Base-by-base conservation (phyloP, 805 yeast species). In the Starmerella sp. region DNA sequence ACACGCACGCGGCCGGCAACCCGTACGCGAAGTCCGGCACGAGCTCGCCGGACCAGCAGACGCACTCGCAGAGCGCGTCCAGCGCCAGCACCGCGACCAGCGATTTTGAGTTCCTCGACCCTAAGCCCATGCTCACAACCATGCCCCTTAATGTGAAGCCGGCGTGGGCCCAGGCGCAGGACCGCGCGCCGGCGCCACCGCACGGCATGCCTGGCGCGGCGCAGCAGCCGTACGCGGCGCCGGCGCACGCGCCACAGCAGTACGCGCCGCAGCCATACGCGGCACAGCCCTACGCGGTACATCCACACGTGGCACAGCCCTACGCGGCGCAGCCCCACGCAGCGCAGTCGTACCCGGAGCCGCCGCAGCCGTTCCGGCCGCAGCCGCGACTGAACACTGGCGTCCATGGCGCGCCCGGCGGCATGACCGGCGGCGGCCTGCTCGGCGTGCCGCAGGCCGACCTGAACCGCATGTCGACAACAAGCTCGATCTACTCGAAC, bases 401-500 rank as follows among this genome's bases (percentile, higher is more conserved):
- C 28, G 28, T 2, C 45, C 7, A 29, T 2, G 9, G 7, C 4
- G 32, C 32, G n/a, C 14, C 45, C 45, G 4, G 32, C 34, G 29
- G 30, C 30, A 10, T 14, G n/a, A 15, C 17, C 15, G 42, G 28
- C 22, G n/a, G 15, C 42, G 53, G 51, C 14, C 34, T 53, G 30
- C 52, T 48, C 5, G 37, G 35, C 10, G 52, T 41, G 7, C 49
- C 46, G n/a, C 41, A 50, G 14, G 22, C 17, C 36, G 39, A 37
- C 14, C 13, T 42, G 6, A 17, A 36, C 44, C 51, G 48, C 22
- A 9, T 36, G 22, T 53, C 59, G 9, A 42, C 35, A 11, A 15
- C 59, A n/a, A 56, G 57, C 54, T 53, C 59, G 5, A 51, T 51
- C 29, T 53, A 53, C 51, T 53, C 59, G 14, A 41, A 49, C 8